phyloP scores from a whole-genome alignment of 768 basidiomycete genomes.

The Strobilomyces confusus region DNA sequence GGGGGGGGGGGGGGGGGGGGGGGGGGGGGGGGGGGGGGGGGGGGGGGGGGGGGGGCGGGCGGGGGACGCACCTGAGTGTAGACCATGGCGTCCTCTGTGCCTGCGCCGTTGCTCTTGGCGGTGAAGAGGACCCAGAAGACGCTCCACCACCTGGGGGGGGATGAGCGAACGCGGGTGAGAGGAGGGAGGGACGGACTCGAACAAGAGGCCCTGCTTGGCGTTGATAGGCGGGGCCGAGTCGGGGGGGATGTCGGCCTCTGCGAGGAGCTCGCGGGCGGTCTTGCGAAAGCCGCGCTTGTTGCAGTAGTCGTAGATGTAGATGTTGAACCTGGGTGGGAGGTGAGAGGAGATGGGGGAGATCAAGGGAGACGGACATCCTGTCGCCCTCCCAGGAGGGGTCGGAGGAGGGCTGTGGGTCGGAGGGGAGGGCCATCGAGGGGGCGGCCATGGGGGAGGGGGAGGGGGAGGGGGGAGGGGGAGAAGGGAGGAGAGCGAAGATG shows the following conservation, averaged over 20 bases:
- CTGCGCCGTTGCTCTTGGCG: slow-evolving; percentile 65
- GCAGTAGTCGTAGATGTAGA: slow-evolving; percentile 87
- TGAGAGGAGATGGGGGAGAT: neutral
- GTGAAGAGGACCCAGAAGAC: slow-evolving; percentile 86
- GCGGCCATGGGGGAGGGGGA: neutral
- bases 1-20: no score
- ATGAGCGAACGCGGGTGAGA: neutral
- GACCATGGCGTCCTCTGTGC: slow-evolving; percentile 66
- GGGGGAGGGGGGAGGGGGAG: neutral
- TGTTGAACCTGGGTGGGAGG: slow-evolving; percentile 64
- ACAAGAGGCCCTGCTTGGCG: slow-evolving; percentile 76
- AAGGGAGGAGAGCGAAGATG: slow-evolving; percentile 23
- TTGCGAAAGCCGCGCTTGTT: slow-evolving; percentile 72
- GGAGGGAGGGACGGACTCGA: slow-evolving; percentile 52
- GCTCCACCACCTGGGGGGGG: slow-evolving; percentile 69
- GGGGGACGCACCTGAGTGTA: slow-evolving; percentile 72
- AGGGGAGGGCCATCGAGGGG: slow-evolving; percentile 19
- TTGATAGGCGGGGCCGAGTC: slow-evolving; percentile 75
- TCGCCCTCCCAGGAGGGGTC: slow-evolving; percentile 77
- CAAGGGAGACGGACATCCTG: slow-evolving; percentile 56
- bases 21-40: no score
- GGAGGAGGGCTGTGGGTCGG: slow-evolving; percentile 17
- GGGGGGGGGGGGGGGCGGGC: no score
- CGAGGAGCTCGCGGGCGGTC: slow-evolving; percentile 63
- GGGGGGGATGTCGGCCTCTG: slow-evolving; percentile 60